Base-by-base conservation (phyloP, 495 filamentous ascomycete genomes). In the Gamarada debralockiae region DNA sequence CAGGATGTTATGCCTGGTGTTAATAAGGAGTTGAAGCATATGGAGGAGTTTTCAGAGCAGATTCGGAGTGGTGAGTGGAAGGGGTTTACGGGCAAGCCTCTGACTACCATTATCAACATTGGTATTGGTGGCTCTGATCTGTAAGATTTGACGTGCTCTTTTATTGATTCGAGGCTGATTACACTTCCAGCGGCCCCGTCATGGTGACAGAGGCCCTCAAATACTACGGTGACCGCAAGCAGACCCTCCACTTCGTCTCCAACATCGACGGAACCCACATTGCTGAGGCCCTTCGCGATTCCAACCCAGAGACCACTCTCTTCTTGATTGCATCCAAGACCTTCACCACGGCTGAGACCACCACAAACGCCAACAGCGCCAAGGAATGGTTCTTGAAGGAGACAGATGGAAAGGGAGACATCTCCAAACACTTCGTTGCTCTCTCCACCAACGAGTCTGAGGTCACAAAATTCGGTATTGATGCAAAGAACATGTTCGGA, bases 201-300 rank as follows among this genome's bases (percentile, higher is more conserved):
- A 98, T 98, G 93, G 93, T 98, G 51, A 91, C 89, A 29, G 93
- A 98, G 70, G 89, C 93, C 14, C 82, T 98, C 57, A 97, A 96
- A 77, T 82, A 90, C 60, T 98, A 98, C 67, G 87, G 87, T 37
- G 81, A 87, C 70, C 84, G 84, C 50, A 82, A 85, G 68, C 73
- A 92, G 68, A 96, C 81, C 31, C 77, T 97, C 43, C 93, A 97
- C 80, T 98, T 98, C 64, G 93, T 98, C 54, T 97, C 93, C 71
- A 98, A 98, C 78, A 96, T 98, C 63, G 93, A 98, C 67, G 93
- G 93, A 57, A 97, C 93, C 45, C 93, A 98, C 73, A 88, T 97
- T 65, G 88, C 91, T 41, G 93, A 98, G 74, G 95, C 93, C 42
- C 81, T 97, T 15, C 84, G 84, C 65, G 65, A 83, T 68, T 92